Evolutionary conservation across 208 protist genomes (phyloP), one percentile per base, ranked within the genome.

Genomic region (Crithidia mellificae): DNA sequence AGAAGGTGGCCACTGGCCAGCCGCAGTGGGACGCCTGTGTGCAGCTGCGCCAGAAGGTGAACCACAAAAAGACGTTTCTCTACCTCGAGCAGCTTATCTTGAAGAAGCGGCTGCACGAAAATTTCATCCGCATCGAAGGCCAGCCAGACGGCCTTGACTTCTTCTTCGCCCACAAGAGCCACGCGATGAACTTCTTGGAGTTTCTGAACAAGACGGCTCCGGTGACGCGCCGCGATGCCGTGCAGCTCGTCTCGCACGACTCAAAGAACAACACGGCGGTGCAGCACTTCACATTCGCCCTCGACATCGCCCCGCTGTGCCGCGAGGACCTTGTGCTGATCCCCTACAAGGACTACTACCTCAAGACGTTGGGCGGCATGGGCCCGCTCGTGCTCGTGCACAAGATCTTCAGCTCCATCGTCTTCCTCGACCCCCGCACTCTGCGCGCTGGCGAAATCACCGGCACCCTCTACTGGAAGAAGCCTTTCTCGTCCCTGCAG

Each of bases 1-100:
- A 98, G 72, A 92, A 95, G 63, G 86, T 91, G 3, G 91, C 97
- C 51, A 98, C 99, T 6, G 92, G 89, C 11, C 93, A 99, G 77
- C 94, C 99, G 58, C 98, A 97, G 58, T 99, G 99, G 98, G 90
- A 96, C 66, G 95, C 98, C 20, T 90, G 94, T 29, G 95, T 99
- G 50, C 99, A 99, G 89, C 72, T 99, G 9, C 92, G 99, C 38
- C 99, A 99, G 83, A 99, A 99, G 72, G 97, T 98, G 36, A 77
- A 87, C 52, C 98, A 99, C 83, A 99, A 99, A 73, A 96, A 98
- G 57, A 99, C 98, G 32, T 99, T 99, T 72, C 91, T 98, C 8
- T 99, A 91, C 70, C 78, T 99, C 15, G 98, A 99, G 90, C 98
- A 99, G 86, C 66, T 99, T 24, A 99, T 99, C 63, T 70, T 99